Evolutionary conservation across 768 basidiomycete species (phyloP), one percentile per base, ranked within the genome.

Genomic region (Mycena belliarum): DNA sequence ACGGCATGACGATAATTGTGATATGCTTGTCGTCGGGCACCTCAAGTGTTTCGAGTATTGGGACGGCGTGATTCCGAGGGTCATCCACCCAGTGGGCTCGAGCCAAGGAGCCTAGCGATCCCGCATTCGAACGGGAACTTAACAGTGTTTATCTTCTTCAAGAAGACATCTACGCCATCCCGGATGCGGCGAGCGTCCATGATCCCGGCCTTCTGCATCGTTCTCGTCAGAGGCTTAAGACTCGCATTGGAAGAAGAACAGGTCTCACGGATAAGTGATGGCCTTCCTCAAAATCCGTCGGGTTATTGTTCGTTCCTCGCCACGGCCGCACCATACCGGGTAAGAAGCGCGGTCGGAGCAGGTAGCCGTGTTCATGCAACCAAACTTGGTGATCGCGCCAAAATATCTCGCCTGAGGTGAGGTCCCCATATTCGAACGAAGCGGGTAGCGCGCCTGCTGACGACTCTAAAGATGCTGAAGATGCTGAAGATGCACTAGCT

Each of bases 11-110:
- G 8, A 72, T 21, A 10, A 72, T 57, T 14, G 14, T 18, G 3
- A 50, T 18, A 4, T 63, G 49, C 2, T 29, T 49, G 35, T 73
- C 66, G 24, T 67, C 63, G 8, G 68, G 69, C 9, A 63, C 40
- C 4, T 65, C 26, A 0, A 72, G 44, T 0, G 59, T 53, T 0
- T 69, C 69, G n/a, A 64, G 59, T 6, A 76, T 38, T 0, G 70
- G 74, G 2, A 75, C 65, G 12, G 74, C 76, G 45, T 76, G 73
- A 25, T 77, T 80, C 8, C 55, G 51, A 14, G 68, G 64, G 45
- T 71, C 60, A 14, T 59, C n/a, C 0, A 37, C 53, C 2, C n/a
- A 66, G 41, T 6, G 45, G 12, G 2, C 50, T 48, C 5, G 63
- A 33, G 0, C 63, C 56, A 14, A 70, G 50, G 66, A 68, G 67